Evolutionary conservation across 2,329 filamentous ascomycete species (phyloP), one percentile per base, ranked within the genome.

Genomic region (Monilinia fructicola): DNA sequence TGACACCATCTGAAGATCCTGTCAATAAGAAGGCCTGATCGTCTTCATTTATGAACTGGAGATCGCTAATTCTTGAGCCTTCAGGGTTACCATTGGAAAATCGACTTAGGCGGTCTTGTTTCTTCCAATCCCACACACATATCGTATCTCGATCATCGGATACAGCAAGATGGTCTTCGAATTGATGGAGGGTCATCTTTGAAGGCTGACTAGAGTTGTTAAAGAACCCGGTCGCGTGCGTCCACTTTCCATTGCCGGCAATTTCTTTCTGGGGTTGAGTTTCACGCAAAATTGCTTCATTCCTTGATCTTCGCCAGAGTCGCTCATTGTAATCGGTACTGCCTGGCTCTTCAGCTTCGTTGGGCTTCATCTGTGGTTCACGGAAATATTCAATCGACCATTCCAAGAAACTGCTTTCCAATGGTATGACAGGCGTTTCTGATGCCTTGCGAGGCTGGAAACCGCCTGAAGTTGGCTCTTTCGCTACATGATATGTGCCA

Each of bases 371-470:
- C 78, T 99, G 95, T 42, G 95, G 95, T 77, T 98, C 93, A 40
- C 93, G 91, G 83, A 98, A 99, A 77, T 99, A 98, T 78, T 94
- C 94, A 54, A 95, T 93, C 4, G 93, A 97, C 93, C 94, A 99
- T 70, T 97, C 92, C 69, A 97, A 83, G 78, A 98, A 96, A 11
- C 85, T 88, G 76, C 93, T 97, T 68, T 85, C 85, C 23, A 99
- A 78, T 1, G 95, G 95, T 38, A 98, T 84, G 16, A 78, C 78
- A 1, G 91, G 89, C 12, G 81, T 73, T 64, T 86, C 81, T 0
- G 83, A 81, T 40, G 86, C 76, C 68, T 88, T 83, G 67, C 89
- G 85, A 61, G 86, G 81, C 70, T 86, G 80, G 74, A 90, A 97
- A 0, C 88, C 86, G 14, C 91, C 89, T 4, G 93, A 93, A n/a